These are phyloP conservation scores for Aureobasidium sp. DNA, from an alignment of 2,329 filamentous ascomycete genomes.

Conservation along the genomic window DNA sequence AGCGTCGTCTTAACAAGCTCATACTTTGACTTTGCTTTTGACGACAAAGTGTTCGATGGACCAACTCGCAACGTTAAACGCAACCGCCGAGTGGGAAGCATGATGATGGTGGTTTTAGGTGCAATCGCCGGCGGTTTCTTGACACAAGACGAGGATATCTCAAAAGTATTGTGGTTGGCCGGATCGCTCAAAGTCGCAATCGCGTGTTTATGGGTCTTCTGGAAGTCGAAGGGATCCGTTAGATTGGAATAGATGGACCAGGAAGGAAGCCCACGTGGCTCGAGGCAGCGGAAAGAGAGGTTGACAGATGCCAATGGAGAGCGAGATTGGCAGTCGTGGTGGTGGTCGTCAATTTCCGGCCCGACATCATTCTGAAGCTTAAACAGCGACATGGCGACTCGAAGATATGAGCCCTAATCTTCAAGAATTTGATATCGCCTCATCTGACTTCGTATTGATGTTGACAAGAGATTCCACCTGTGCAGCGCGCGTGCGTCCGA, in stretches of 20 bases:
- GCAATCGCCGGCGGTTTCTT: constrained; percentile 50
- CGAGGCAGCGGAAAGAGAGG: not conserved
- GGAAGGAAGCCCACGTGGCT: not conserved
- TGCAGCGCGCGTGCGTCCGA: not conserved
- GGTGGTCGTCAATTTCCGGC: not conserved
- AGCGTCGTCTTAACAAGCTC: constrained; percentile 75
- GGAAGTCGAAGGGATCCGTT: constrained; percentile 25
- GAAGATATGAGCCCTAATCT: not conserved
- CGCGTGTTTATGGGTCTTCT: constrained; percentile 36
- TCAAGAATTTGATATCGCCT: not conserved
- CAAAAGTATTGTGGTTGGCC: constrained; percentile 45
- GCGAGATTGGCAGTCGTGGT: not conserved
- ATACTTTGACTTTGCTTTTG: constrained; percentile 73
- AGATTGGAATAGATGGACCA: not conserved
- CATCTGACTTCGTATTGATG: too few species aligned
- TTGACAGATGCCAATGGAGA: not conserved
- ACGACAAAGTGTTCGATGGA: constrained; percentile 45
- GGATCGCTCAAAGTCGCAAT: constrained; percentile 34
- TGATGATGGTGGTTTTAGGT: constrained; percentile 47
- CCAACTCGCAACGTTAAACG: constrained; percentile 43
- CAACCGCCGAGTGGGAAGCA: constrained; percentile 46
- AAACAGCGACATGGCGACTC: not conserved
- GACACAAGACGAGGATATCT: constrained; percentile 46
- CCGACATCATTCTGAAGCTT: not conserved
- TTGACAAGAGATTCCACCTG: not conserved